Evolutionary conservation across 495 filamentous ascomycete species (phyloP), one percentile per base, ranked within the genome.

Genomic region (Aspergillus olivimuriae): DNA sequence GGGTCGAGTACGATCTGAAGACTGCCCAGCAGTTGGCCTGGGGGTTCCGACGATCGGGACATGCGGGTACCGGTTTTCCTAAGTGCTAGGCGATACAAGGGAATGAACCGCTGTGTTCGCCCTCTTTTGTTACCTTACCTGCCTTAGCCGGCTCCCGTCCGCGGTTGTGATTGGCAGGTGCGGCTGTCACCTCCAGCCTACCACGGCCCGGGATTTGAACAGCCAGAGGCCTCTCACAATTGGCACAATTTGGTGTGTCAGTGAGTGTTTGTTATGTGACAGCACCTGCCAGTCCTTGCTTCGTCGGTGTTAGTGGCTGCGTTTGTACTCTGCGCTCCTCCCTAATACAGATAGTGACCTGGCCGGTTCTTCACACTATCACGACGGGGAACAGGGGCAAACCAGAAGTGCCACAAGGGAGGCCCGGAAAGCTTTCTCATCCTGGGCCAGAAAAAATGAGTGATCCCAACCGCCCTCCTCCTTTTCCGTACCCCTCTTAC

Each of bases 141-240:
- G n/a, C n/a, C n/a, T n/a, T n/a, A 39, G 36, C 37, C 50, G 39
- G 44, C 33, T 47, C 46, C 46, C 43, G 41, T 42, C 41, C 40
- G 33, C 37, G 23, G 24, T 21, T 43, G 43, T 35, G 43, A 28
- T 55, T 41, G 61, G 49, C 31, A 31, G 17, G 14, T 41, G 38
- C 64, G 62, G 64, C 51, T 53, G 34, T 60, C 28, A 52, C 34
- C 55, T 63, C 64, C 64, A 56, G 56, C 66, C 60, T 63, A 68
- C 62, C 66, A 70, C 50, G 60, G 34, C 14, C 24, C 51, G 24
- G 32, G 41, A 34, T 51, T 44, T 23, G 28, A 18, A 35, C 30
- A 43, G 34, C 44, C 51, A 35, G 44, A 41, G 39, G 44, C 39
- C 45, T 48, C 46, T 32, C 39, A 36, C 32, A 43, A 35, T 30